A percentile compares a stretch with the other conserved stretches of the same genome.
Conservation (phyloP, 306 rosid genomes). For the Cucurbita maxima region DNA sequence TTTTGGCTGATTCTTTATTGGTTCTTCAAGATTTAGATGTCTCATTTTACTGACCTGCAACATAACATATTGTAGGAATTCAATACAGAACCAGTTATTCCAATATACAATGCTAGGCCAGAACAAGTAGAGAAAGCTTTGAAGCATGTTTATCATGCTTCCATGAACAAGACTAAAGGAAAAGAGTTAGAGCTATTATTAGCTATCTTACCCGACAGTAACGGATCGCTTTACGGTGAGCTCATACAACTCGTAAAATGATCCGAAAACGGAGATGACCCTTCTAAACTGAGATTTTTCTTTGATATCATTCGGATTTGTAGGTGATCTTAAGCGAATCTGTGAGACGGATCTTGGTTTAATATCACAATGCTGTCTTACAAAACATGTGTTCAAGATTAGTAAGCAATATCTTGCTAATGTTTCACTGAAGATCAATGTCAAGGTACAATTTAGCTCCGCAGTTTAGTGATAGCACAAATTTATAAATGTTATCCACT, state of each 20-base stretch:
- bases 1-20: constrained; percentile 5
- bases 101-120: constrained; percentile 76
- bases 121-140: constrained; percentile 81
- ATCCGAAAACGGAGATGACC: background rate
- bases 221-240: constrained; percentile 79
- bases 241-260: background rate
- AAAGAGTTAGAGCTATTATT: constrained; percentile 73
- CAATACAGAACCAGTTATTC: constrained; percentile 65
- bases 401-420: constrained; percentile 85
- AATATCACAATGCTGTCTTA: constrained; percentile 85
- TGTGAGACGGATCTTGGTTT: constrained; percentile 90
- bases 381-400: constrained; percentile 79
- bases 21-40: background rate
- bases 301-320: constrained; percentile 11
- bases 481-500: background rate
- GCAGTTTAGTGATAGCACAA: background rate
- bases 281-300: background rate
- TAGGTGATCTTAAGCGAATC: constrained; percentile 88
- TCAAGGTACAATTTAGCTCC: constrained; percentile 42
- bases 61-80: constrained; percentile 37
- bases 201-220: constrained; percentile 84
- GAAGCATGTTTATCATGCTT: constrained; percentile 75
- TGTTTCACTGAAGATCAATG: constrained; percentile 87
- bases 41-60: background rate
- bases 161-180: constrained; percentile 68